Evolutionary conservation across 164 flowering plant species (phyloP).

Genomic region (Kingdonia uniflora): DNA sequence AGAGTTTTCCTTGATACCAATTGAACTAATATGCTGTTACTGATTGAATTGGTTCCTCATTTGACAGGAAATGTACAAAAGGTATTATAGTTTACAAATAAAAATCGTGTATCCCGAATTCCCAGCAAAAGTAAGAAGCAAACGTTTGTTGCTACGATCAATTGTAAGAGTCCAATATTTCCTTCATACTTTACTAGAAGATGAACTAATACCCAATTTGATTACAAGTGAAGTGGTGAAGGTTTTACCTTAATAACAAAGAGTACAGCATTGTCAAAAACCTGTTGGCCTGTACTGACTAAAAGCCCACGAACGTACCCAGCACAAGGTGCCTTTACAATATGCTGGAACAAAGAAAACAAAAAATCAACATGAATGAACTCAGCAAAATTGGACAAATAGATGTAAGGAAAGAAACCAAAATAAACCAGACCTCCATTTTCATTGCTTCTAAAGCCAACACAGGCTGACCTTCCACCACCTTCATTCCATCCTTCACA

Average conservation of each 20-base stretch:
- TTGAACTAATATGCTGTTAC: too few relatives aligned
- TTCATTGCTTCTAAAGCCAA: constrained; percentile 96
- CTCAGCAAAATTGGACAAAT: neutral
- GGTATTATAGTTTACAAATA: too few relatives aligned
- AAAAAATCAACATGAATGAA: constrained; percentile 3
- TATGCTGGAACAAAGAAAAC: constrained; percentile 43
- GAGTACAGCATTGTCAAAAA: constrained; percentile 60
- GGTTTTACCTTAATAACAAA: constrained; percentile 57
- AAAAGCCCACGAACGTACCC: constrained; percentile 60
- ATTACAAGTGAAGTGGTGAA: neutral
- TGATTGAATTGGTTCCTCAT: too few relatives aligned
- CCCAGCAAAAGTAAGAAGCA: too few relatives aligned
- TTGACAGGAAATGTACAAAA: too few relatives aligned
- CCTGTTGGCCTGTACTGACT: constrained; percentile 68
- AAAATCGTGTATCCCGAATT: too few relatives aligned
- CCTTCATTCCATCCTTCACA: constrained; percentile 49
- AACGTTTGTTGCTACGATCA: too few relatives aligned
- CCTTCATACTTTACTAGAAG: too few relatives aligned
- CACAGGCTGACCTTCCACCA: constrained; percentile 66
- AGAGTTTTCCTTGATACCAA: too few relatives aligned
- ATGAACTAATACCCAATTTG: too few relatives aligned
- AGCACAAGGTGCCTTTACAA: constrained; percentile 72
- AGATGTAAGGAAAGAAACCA: constrained; percentile 6
- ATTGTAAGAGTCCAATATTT: too few relatives aligned
- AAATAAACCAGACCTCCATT: constrained; percentile 77